Percentiles rank a stretch among this genome's conserved stretches.
Evolutionary conservation across 1,139 yeast species (phyloP).

Genomic region (Hyphopichia wangnamkhiaoensis): DNA sequence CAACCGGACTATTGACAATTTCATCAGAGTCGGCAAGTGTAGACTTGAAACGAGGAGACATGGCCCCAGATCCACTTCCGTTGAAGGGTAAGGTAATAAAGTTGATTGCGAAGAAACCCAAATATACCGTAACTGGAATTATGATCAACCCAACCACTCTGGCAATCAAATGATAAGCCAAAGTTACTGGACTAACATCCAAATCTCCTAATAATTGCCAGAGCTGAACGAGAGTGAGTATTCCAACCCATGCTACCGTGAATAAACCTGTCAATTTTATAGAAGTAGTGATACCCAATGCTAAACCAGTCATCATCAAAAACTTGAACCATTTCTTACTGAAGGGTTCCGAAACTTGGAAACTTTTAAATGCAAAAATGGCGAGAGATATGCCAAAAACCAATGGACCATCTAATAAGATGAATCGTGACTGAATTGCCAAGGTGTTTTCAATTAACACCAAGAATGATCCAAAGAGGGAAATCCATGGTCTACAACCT

Average conservation of each 20-base stretch:
- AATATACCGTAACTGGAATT: slow-evolving; percentile 54
- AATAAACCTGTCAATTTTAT: slow-evolving; percentile 57
- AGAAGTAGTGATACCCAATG: slow-evolving; percentile 54
- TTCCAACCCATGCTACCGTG: slow-evolving; percentile 52
- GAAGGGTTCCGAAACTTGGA: slow-evolving; percentile 37
- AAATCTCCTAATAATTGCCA: slow-evolving; percentile 66
- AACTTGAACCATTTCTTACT: slow-evolving; percentile 45
- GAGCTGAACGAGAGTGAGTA: slow-evolving; percentile 40
- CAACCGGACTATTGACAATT: slow-evolving; percentile 39
- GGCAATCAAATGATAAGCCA: slow-evolving; percentile 31
- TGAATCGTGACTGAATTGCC: slow-evolving; percentile 48
- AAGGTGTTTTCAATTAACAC: slow-evolving; percentile 57
- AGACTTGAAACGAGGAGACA: slow-evolving; percentile 62
- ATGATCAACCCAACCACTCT: slow-evolving; percentile 38
- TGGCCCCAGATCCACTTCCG: slow-evolving; percentile 52
- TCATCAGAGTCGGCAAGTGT: slow-evolving; percentile 45
- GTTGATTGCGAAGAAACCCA: slow-evolving; percentile 51
- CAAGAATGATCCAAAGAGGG: slow-evolving; percentile 46
- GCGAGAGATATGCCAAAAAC: slow-evolving; percentile 47
- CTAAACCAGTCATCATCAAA: slow-evolving; percentile 46
- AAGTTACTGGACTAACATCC: slow-evolving; percentile 28
- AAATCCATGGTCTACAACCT: slow-evolving; percentile 42
- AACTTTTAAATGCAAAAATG: slow-evolving; percentile 44
- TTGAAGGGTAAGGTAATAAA: slow-evolving; percentile 44
- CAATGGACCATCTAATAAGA: slow-evolving; percentile 54